Percentiles rank a stretch among this genome's conserved stretches.
phyloP scores from a whole-genome alignment of 164 flowering plant genomes.

The Brasenia schreberi region DNA sequence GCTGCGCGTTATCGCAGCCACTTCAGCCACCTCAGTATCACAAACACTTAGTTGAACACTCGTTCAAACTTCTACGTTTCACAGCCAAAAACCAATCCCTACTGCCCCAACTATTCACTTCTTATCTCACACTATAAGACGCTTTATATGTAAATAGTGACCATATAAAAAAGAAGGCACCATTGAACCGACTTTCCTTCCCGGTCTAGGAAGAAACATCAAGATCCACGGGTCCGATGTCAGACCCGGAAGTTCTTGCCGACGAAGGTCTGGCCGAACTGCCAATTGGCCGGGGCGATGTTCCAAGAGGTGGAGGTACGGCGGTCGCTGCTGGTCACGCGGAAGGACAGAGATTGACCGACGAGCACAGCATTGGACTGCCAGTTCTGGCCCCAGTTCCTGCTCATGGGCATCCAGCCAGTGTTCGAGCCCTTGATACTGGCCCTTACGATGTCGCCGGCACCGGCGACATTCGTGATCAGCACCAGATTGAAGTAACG shows the following conservation, averaged over 20 bases:
- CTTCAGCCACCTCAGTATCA: neutral
- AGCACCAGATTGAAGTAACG: conserved; percentile 54
- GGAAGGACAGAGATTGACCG: conserved; percentile 62
- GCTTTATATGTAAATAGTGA: neutral
- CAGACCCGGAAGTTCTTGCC: conserved; percentile 63
- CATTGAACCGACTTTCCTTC: no score
- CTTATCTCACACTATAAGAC: neutral
- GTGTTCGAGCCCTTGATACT: conserved; percentile 47
- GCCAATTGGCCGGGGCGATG: conserved; percentile 53
- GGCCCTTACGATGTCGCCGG: conserved; percentile 43
- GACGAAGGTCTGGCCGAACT: conserved; percentile 60
- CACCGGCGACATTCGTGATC: conserved; percentile 68
- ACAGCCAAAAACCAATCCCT: neutral
- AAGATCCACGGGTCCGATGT: neutral
- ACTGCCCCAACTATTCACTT: neutral
- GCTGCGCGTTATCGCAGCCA: neutral
- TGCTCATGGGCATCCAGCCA: conserved; percentile 54
- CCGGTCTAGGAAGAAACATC: no score
- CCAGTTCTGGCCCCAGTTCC: conserved; percentile 83
- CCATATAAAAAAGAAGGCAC: neutral
- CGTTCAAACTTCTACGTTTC: neutral
- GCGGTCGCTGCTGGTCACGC: conserved; percentile 55
- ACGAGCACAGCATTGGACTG: conserved; percentile 41
- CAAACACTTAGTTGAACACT: neutral
- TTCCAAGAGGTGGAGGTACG: conserved; percentile 53